Conservation (phyloP, 345 rosid genomes). For the Syzygium jambos region DNA sequence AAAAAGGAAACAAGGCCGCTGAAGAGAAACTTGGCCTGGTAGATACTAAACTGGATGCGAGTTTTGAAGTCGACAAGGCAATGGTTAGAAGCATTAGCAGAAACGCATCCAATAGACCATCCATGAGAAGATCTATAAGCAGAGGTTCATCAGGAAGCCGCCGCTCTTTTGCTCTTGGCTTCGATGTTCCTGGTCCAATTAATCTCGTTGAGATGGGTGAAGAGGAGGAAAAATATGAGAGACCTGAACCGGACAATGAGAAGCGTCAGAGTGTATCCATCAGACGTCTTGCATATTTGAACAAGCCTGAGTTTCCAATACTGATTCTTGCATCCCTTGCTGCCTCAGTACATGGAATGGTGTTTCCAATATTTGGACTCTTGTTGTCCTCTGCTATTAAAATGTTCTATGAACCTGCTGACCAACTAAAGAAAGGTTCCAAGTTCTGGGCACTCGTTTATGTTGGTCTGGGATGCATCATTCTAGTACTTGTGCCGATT, state of each 20-base stretch:
- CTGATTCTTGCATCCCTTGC: constrained; percentile 49
- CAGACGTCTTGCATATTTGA: constrained; percentile 47
- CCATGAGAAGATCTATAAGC: constrained; percentile 26
- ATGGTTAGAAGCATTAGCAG: constrained; percentile 18
- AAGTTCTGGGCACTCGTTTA: constrained; percentile 47
- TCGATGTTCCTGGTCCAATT: constrained; percentile 19
- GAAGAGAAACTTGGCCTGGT: constrained; percentile 10
- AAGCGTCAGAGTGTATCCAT: constrained; percentile 44
- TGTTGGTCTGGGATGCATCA: constrained; percentile 25
- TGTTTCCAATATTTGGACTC: constrained; percentile 69
- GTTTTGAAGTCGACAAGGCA: neutral
- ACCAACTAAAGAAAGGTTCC: constrained; percentile 39
- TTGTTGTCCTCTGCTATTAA: constrained; percentile 58
- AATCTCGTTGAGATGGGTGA: constrained; percentile 9
- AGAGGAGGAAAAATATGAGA: neutral
- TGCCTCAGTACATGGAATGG: constrained; percentile 50
- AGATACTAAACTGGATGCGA: constrained; percentile 1
- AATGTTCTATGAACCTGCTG: constrained; percentile 48
- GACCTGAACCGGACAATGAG: neutral
- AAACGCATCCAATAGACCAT: neutral
- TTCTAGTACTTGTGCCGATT: constrained; percentile 28
- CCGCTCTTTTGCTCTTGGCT: constrained; percentile 28
- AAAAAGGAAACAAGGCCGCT: constrained; percentile 43
- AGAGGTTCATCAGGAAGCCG: constrained; percentile 34
- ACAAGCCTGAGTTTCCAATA: constrained; percentile 62